Base-by-base conservation (phyloP, 148 eudicot species). In the Fallopia convolvulus region DNA sequence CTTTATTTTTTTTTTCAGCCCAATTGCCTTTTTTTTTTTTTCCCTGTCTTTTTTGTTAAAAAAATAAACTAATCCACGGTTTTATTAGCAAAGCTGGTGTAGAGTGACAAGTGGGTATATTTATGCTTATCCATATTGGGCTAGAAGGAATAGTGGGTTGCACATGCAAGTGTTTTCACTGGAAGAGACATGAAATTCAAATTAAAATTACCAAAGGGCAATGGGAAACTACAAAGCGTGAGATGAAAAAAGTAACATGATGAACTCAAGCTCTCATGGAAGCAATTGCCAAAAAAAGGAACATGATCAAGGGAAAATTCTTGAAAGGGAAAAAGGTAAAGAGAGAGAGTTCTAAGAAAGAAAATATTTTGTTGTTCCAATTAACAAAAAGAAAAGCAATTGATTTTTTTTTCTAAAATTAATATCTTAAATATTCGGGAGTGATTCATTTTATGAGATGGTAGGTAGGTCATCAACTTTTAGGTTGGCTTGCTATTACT, bases 21-120 rank as follows among this genome's bases (percentile, higher is more conserved):
- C 66, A 21, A 21, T 60, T 21, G 33, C 21, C 70, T 30, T 63
- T 63, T 23, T 8, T n/a, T 2, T 4, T 5, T 18, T 55, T 5
- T 6, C 2, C 14, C 2, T n/a, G n/a, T n/a, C 3, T 48, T 48
- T 48, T 42, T 42, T 42, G 1, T 33, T 33, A 0, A 14, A 48
- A 2, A 10, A 10, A 48, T 0, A 13, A 17, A 55, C n/a, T 26
- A 26, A 26, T 63, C 6, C 17, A 63, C 1, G 30, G 39, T 63
- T 30, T 55, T 26, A 30, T 63, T 13, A 63, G 39, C 70, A 63
- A 63, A 63, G 32, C 9, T 30, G 70, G 70, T 32, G 39, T 12
- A 12, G 70, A 63, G 70, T 63, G 36, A 63, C 70, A 63, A 63
- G 70, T 63, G 18, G 70, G 70, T 63, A 4, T 63, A 63, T 63